These are phyloP conservation scores for Blastobotrys arbuscula DNA, from an alignment of 1,139 yeast genomes.

Conservation along the genomic window DNA sequence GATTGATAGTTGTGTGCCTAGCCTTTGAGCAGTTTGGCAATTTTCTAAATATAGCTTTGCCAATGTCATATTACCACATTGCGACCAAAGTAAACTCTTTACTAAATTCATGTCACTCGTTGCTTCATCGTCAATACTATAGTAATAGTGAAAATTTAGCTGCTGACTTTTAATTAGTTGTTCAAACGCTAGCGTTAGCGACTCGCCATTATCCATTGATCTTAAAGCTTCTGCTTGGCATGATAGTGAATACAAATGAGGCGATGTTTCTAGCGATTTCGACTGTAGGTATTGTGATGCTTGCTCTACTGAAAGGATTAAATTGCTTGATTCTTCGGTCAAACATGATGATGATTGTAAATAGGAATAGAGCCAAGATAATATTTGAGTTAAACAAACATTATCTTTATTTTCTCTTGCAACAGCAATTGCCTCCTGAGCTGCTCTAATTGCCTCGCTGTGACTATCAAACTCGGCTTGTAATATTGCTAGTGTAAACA, in stretches of 20 bases:
- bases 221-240: constrained; percentile 56
- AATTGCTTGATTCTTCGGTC: constrained; percentile 10
- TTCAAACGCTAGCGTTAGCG: constrained; percentile 45
- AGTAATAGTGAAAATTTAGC: constrained; percentile 38
- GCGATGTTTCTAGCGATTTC: constrained; percentile 51
- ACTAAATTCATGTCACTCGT: constrained; percentile 26
- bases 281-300: constrained; percentile 57
- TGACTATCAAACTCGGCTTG: constrained; percentile 74
- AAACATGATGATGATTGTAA: constrained; percentile 48
- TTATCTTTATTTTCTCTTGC: constrained; percentile 83
- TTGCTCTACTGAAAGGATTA: constrained; percentile 43
- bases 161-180: constrained; percentile 50
- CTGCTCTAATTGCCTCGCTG: constrained; percentile 69
- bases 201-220: constrained; percentile 46
- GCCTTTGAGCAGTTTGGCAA: constrained; percentile 12
- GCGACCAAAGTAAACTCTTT: constrained; percentile 27
- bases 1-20: constrained; percentile 16
- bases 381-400: constrained; percentile 64
- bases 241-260: constrained; percentile 49
- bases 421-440: constrained; percentile 81
- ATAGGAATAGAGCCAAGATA: constrained; percentile 74
- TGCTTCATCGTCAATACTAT: constrained; percentile 29
- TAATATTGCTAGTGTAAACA: constrained; percentile 69
- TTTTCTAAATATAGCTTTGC: constrained; percentile 21
- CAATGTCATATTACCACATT: constrained; percentile 23